These are phyloP conservation scores for Solanum chilense DNA, from an alignment of 257 asterid species.

Conservation along the genomic window DNA sequence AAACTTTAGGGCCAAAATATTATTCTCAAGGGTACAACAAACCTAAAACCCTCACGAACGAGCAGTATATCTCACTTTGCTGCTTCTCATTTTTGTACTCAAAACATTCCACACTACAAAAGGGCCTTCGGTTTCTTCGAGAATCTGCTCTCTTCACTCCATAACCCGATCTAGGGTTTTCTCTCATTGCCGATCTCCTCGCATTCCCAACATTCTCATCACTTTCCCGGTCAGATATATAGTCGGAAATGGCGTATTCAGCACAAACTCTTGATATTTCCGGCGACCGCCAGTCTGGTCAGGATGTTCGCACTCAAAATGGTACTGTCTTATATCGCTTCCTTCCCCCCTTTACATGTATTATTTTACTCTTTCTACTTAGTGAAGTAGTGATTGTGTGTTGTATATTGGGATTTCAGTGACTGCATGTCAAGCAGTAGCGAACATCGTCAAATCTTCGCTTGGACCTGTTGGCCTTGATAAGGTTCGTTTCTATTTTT, in stretches of 20 bases:
- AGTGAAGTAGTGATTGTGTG: background rate
- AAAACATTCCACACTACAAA: background rate
- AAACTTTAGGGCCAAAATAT: background rate
- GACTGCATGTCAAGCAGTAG: constrained; percentile 81
- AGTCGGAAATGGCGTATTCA: constrained; percentile 32
- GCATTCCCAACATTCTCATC: background rate
- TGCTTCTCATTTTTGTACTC: background rate
- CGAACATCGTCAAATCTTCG: constrained; percentile 87
- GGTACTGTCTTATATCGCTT: constrained; percentile 19
- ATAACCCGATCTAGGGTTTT: constrained; percentile 26
- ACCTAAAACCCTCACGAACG: background rate
- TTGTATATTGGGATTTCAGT: constrained; percentile 34
- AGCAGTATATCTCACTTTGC: background rate
- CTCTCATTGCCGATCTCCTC: background rate
- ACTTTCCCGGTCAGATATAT: background rate
- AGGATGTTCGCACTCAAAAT: constrained; percentile 88
- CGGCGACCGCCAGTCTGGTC: constrained; percentile 94
- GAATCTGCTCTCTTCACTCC: background rate
- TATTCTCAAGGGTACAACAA: background rate
- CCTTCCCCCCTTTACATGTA: background rate
- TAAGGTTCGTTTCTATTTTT: constrained; percentile 38
- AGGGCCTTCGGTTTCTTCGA: background rate
- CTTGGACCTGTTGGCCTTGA: constrained; percentile 99
- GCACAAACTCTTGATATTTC: constrained; percentile 59
- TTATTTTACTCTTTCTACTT: background rate